Evolutionary conservation across 129 eudicot species (phyloP), one percentile per base, ranked within the genome.

Genomic region (Flaveria ramosissima): DNA sequence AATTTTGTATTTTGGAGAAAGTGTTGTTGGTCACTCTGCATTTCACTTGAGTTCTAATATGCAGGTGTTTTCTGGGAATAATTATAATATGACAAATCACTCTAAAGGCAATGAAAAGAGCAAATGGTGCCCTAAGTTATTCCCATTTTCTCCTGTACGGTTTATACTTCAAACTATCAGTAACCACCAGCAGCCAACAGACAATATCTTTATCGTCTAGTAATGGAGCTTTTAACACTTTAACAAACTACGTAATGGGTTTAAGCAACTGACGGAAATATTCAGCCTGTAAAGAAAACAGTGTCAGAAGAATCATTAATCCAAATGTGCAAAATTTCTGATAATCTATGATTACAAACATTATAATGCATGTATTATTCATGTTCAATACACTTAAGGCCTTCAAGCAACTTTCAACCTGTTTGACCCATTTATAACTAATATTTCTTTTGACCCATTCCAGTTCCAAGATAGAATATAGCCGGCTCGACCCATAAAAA

Each of bases 171-270:
- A 79, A 80, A 66, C n/a, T 65, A 65, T 36, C 39, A n/a, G 20
- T 62, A 72, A 73, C 32, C 48, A 27, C 32, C 32, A 27, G 32
- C 3, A 27, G 30, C 80, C 57, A 69, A 61, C 53, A 57, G 61
- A 79, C 46, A 27, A 27, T 27, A 27, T 27, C 4, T 27, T 27
- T 27, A 76, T 72, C 26, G 76, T 83, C 71, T 72, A 70, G 78
- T 57, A 68, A 62, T 60, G 61, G 71, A 77, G 59, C 50, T 51
- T 53, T 41, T 43, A 45, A 78, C 43, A 14, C 46, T 10, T 10
- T 17, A 67, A 79, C 78, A 85, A 79, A 87, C 97, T 91, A 91
- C 90, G 97, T 91, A 67, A 30, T 30, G 36, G 36, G 36, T 30
- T 30, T 30, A 30, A 30, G 36, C 36, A 30, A 30, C 36, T 30